Evolutionary conservation across 495 filamentous ascomycete genomes (phyloP).

Genomic region (Penicillium chermesinum): DNA sequence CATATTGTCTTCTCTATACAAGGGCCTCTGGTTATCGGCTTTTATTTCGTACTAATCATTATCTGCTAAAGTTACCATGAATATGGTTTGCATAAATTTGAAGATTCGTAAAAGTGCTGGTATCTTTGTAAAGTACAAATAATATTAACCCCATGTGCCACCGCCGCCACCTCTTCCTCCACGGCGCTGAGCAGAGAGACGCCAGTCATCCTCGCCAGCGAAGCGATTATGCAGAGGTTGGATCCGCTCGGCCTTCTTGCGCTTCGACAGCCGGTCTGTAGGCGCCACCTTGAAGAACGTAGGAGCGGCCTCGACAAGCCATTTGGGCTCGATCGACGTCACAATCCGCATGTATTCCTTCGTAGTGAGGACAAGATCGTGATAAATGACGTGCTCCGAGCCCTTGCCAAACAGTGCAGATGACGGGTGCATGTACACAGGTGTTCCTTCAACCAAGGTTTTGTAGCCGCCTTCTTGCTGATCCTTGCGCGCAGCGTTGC

Average conservation of each 20-base stretch:
- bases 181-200: slow-evolving; percentile 80
- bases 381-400: slow-evolving; percentile 92
- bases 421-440: slow-evolving; percentile 88
- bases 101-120: not conserved
- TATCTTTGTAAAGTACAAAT: slow-evolving; percentile 1
- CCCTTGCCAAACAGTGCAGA: slow-evolving; percentile 93
- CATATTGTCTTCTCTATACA: too few relatives aligned
- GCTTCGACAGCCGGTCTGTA: slow-evolving; percentile 79
- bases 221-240: slow-evolving; percentile 92
- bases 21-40: too few relatives aligned
- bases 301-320: slow-evolving; percentile 85
- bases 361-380: slow-evolving; percentile 81
- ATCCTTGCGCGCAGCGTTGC: slow-evolving; percentile 91
- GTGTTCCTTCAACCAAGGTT: slow-evolving; percentile 90
- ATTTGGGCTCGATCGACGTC: slow-evolving; percentile 87
- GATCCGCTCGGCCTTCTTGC: slow-evolving; percentile 91
- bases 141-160: slow-evolving; percentile 83
- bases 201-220: slow-evolving; percentile 88
- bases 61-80: too few relatives aligned
- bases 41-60: not conserved
- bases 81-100: too few relatives aligned
- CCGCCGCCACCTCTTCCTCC: slow-evolving; percentile 86
- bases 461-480: slow-evolving; percentile 95
- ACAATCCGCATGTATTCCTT: slow-evolving; percentile 98
- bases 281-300: slow-evolving; percentile 98